A percentile compares a stretch with the other conserved stretches of the same genome.
phyloP scores from a whole-genome alignment of 257 asterid species.

The Nicotiana benthamiana region DNA sequence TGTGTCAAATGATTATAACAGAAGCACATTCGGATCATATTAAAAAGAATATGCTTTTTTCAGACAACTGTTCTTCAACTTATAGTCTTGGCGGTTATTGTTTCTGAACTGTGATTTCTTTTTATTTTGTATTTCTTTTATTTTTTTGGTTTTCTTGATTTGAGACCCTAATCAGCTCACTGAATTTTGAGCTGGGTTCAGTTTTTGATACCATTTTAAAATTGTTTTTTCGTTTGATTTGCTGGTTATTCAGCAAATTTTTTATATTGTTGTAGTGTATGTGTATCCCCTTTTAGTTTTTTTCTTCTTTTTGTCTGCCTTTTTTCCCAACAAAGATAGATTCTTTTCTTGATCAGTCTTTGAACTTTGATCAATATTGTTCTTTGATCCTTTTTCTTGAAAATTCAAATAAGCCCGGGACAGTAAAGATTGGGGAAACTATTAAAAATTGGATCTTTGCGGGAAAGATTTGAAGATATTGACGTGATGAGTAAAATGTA shows the following conservation, averaged over 20 bases:
- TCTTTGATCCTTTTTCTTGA: not conserved
- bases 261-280: not conserved
- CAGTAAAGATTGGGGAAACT: not conserved
- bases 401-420: not conserved
- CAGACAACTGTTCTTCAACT: slow-evolving; percentile 34
- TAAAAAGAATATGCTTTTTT: slow-evolving; percentile 52
- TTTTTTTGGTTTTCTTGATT: not conserved
- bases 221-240: slow-evolving; percentile 12
- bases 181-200: slow-evolving; percentile 34
- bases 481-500: slow-evolving; percentile 4
- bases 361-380: slow-evolving; percentile 3
- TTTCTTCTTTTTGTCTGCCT: not conserved
- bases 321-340: not conserved
- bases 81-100: slow-evolving; percentile 49
- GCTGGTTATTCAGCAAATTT: not conserved
- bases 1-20: slow-evolving; percentile 8
- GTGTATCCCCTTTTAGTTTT: not conserved
- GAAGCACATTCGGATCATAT: slow-evolving; percentile 53
- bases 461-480: not conserved
- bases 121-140: not conserved
- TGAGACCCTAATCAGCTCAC: not conserved
- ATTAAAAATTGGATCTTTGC: slow-evolving; percentile 1
- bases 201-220: slow-evolving; percentile 4
- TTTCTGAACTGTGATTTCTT: slow-evolving; percentile 20
- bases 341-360: not conserved